These are phyloP conservation scores for Penicillium concentricum DNA, from an alignment of 2,329 filamentous ascomycete species.

Conservation along the genomic window DNA sequence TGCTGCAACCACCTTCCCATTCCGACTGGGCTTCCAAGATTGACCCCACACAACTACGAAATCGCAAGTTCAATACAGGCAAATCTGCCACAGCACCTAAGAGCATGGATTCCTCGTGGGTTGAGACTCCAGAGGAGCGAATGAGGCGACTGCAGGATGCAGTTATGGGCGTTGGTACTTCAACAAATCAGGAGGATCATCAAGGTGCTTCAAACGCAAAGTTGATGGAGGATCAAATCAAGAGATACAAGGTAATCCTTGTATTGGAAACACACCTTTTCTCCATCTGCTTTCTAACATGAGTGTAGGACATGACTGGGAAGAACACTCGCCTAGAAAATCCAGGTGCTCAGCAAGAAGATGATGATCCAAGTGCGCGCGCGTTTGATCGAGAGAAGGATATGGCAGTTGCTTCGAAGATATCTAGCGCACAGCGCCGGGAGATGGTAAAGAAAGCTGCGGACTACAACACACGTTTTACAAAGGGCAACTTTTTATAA, in stretches of 20 bases:
- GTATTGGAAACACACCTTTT: neutral
- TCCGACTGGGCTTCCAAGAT: conserved; percentile 58
- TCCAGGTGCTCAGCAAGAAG: conserved; percentile 62
- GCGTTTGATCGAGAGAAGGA: conserved; percentile 93
- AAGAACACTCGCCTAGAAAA: conserved; percentile 45
- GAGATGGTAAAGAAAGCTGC: conserved; percentile 77
- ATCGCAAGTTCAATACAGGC: conserved; percentile 77
- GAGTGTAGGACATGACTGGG: conserved; percentile 40
- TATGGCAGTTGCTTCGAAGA: conserved; percentile 72
- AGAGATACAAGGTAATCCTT: conserved; percentile 56
- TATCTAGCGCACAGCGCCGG: conserved; percentile 70
- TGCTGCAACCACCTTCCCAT: conserved; percentile 67
- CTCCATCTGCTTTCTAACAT: neutral
- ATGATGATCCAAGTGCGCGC: conserved; percentile 87
- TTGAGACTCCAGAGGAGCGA: conserved; percentile 87
- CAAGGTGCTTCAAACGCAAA: neutral
- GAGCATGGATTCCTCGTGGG: conserved; percentile 67
- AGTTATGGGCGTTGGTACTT: conserved; percentile 67
- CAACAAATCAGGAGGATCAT: conserved; percentile 9
- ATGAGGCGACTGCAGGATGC: conserved; percentile 76
- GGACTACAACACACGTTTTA: conserved; percentile 79
- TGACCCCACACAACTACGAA: conserved; percentile 80
- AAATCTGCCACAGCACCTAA: conserved; percentile 52
- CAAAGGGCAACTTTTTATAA: conserved; percentile 63
- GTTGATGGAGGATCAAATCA: conserved; percentile 46